Evolutionary conservation across 441 rosid species (phyloP), one percentile per base, ranked within the genome.

Genomic region (Theobroma grandiflorum): DNA sequence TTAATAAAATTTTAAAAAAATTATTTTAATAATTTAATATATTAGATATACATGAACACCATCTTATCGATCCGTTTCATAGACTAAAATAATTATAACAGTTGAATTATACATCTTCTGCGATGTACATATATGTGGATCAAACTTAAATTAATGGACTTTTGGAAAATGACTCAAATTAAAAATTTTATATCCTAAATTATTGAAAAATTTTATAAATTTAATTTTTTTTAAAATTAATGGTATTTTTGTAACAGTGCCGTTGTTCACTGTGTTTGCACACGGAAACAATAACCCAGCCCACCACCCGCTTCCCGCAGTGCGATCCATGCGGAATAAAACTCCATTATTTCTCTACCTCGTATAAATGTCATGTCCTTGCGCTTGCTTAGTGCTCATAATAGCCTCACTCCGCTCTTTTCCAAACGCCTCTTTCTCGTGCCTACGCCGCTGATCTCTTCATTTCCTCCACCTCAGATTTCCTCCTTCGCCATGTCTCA

Each of bases 401-500:
- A 37, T 26, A n/a, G 4, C 15, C 47, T 42, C 53, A 57, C 4
- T 72, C 57, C 43, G 59, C 18, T 20, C 52, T 20, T 62, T 61
- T 76, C 77, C 72, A 78, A 64, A 16, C 67, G 20, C 26, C 33
- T 79, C 72, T 58, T 49, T 4, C 63, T 37, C 55, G n/a, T 70
- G 9, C 37, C 64, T 40, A 20, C 70, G 6, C 12, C 8, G 22
- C 22, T 18, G 2, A 45, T 55, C 79, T 73, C 37, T 76, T 66
- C 73, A 2, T 74, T 72, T 84, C 70, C 40, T 84, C 84, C 68
- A 58, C 63, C 43, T 5, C 82, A 68, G 12, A 76, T 78, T 82
- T 82, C 88, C 20, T 52, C 79, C 11, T 43, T 71, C 42, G 81
- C 87, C 67, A 95, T 95, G 98, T 89, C 98, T 65, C 78, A 83